Base-by-base conservation (phyloP, 2,329 filamentous ascomycete species). In the Colletotrichum sp. region DNA sequence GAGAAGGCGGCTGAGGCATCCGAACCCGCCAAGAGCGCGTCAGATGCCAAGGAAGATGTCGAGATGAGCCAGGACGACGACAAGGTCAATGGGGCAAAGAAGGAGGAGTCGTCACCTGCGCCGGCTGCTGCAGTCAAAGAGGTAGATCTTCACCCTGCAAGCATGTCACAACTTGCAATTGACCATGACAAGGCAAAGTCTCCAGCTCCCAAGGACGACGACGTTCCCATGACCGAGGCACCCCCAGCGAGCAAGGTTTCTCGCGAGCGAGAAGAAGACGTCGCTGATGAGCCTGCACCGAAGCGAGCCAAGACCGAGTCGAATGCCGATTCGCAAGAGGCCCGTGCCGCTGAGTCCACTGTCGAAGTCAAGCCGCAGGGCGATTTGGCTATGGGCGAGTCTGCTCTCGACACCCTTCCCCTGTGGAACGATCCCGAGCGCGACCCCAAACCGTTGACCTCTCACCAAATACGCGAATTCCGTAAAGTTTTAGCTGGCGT, bases 301-400 rank as follows among this genome's bases (percentile, higher is more conserved):
- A 98, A 98, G 87, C 93, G 96, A 30, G 92, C 95, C 49, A 96
- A 93, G 85, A 94, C 95, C 0, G 94, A 94, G 18, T 87, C 88
- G 15, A 87, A 89, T 59, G 86, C 87, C 36, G 84, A 85, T 64
- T 79, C 79, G 7, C 81, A 85, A 26, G 82, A 81, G 76, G 32
- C 57, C 16, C 63, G 57, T 8, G 60, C 32, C 16, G 36, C 52
- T n/a, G 80, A 78, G 71, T 82, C 79, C 39, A 68, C 79, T 30
- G 80, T 78, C 9, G 77, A 80, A 34, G 82, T 81, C 28, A 82
- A 82, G 55, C 81, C 83, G 8, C 82, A 84, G 12, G 80, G 80
- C 21, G 73, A 77, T 16, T 24, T 74, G 39, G 64, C 76, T 71
- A 66, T 75, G 65, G 63, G 79, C 75, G 18, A 70, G 21, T 62